Evolutionary conservation across 805 yeast species (phyloP).

Genomic region (Candida silvicultrix): DNA sequence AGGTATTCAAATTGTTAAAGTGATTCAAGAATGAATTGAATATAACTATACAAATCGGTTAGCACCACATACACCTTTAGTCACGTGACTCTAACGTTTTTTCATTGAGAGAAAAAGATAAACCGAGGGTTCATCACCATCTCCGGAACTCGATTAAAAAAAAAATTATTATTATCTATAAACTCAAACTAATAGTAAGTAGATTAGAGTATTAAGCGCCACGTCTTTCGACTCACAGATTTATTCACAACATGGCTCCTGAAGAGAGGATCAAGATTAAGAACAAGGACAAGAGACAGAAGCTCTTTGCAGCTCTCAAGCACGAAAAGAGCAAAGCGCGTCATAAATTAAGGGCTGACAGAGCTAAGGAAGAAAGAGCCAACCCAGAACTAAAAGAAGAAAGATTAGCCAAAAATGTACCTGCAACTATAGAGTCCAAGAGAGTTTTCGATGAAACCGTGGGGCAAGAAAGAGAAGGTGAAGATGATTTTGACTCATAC

Average conservation of each 20-base stretch:
- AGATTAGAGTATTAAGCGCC: background rate
- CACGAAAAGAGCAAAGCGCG: conserved; percentile 70
- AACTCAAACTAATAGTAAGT: too few relatives aligned
- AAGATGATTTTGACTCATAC: conserved; percentile 23
- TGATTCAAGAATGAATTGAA: too few relatives aligned
- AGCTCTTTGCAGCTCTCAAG: conserved; percentile 65
- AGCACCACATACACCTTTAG: too few relatives aligned
- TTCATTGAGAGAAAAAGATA: too few relatives aligned
- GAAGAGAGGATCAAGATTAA: conserved; percentile 42
- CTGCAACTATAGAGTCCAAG: conserved; percentile 21
- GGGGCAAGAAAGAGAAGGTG: conserved; percentile 22
- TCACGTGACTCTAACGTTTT: too few relatives aligned
- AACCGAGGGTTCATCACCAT: conserved; percentile 1
- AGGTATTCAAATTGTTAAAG: too few relatives aligned
- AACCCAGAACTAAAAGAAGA: conserved; percentile 80
- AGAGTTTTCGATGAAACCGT: conserved; percentile 23
- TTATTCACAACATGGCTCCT: conserved; percentile 10
- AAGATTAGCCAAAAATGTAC: conserved; percentile 42
- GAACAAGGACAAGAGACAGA: conserved; percentile 77
- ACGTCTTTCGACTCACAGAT: background rate
- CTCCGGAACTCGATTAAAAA: background rate
- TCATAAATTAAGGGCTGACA: conserved; percentile 68
- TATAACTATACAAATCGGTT: too few relatives aligned
- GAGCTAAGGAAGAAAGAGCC: conserved; percentile 82
- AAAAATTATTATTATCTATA: background rate